These are phyloP conservation scores for Colletotrichum neosansevieriae DNA, from an alignment of 2,329 filamentous ascomycete genomes.

Conservation along the genomic window DNA sequence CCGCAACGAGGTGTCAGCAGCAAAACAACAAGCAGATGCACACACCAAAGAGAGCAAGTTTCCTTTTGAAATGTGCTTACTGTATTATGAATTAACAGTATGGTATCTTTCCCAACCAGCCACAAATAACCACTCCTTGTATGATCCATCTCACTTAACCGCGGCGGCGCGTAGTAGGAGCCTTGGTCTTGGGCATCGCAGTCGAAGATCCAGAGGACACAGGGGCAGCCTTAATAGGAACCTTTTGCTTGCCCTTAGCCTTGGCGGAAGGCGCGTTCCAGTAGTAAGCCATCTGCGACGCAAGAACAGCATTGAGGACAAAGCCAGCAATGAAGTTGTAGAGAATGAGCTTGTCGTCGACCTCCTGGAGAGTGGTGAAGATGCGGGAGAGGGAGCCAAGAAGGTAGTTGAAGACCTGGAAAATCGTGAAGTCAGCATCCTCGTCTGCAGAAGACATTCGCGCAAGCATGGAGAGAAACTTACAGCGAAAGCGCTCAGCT, in stretches of 20 bases:
- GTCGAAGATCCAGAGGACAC: slow-evolving; percentile 30
- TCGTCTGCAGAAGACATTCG: neutral
- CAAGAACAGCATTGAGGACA: slow-evolving; percentile 86
- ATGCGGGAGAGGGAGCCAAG: slow-evolving; percentile 92
- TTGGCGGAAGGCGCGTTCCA: slow-evolving; percentile 79
- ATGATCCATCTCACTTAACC: slow-evolving; percentile 46
- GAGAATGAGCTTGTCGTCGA: slow-evolving; percentile 94
- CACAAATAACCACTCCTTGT: neutral
- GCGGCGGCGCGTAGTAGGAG: slow-evolving; percentile 58
- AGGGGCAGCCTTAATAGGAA: slow-evolving; percentile 43
- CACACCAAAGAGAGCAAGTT: neutral
- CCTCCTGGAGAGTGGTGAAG: slow-evolving; percentile 97
- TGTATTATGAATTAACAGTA: slow-evolving; percentile 23
- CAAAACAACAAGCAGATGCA: no score
- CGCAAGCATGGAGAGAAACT: slow-evolving; percentile 52
- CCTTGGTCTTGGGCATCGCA: slow-evolving; percentile 52
- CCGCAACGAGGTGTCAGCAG: no score
- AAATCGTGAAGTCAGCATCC: neutral
- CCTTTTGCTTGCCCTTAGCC: slow-evolving; percentile 57
- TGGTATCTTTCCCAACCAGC: slow-evolving; percentile 24
- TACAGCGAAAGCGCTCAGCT: slow-evolving; percentile 96
- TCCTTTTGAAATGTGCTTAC: slow-evolving; percentile 6
- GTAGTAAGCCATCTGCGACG: slow-evolving; percentile 93
- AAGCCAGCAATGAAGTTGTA: slow-evolving; percentile 96
- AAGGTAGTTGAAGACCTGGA: slow-evolving; percentile 97